Conservation (phyloP, 495 filamentous ascomycete genomes). For the Viridothelium virens region DNA sequence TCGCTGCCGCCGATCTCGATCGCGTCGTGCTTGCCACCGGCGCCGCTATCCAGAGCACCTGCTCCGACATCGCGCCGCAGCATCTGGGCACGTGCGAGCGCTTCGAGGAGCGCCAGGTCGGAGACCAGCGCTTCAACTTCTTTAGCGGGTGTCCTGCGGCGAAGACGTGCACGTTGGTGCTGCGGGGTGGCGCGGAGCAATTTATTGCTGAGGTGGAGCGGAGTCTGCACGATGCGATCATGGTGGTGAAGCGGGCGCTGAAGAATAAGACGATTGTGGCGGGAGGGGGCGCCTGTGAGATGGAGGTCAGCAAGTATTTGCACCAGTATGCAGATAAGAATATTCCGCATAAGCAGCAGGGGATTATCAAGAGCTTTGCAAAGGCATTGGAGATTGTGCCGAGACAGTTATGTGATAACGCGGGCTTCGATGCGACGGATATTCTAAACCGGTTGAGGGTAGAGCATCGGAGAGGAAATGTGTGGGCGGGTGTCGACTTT, state of each 20-base stretch:
- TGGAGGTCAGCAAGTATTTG: conserved; percentile 91
- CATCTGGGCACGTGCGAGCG: conserved; percentile 84
- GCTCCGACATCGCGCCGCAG: conserved; percentile 83
- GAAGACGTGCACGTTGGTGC: conserved; percentile 92
- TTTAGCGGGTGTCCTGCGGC: conserved; percentile 92
- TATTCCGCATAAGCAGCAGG: conserved; percentile 89
- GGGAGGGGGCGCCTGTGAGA: conserved; percentile 89
- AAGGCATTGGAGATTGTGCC: conserved; percentile 96
- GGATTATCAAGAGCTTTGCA: conserved; percentile 94
- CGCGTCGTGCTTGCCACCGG: conserved; percentile 92
- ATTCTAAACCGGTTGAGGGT: conserved; percentile 91
- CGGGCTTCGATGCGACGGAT: conserved; percentile 95
- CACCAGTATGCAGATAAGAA: conserved; percentile 87
- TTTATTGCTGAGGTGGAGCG: conserved; percentile 98
- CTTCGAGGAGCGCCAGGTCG: conserved; percentile 96
- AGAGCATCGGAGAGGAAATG: conserved; percentile 82
- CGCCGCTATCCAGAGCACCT: conserved; percentile 87
- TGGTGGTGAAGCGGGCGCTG: conserved; percentile 97
- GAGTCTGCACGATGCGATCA: conserved; percentile 95
- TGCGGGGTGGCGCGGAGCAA: conserved; percentile 94
- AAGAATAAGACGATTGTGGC: conserved; percentile 90
- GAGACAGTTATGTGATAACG: conserved; percentile 94
- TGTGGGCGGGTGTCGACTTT: conserved; percentile 96
- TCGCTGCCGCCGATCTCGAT: conserved; percentile 88
- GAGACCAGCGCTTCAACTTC: conserved; percentile 95